phyloP scores from a whole-genome alignment of 2,329 filamentous ascomycete species.

The Rachicladosporium sp. region DNA sequence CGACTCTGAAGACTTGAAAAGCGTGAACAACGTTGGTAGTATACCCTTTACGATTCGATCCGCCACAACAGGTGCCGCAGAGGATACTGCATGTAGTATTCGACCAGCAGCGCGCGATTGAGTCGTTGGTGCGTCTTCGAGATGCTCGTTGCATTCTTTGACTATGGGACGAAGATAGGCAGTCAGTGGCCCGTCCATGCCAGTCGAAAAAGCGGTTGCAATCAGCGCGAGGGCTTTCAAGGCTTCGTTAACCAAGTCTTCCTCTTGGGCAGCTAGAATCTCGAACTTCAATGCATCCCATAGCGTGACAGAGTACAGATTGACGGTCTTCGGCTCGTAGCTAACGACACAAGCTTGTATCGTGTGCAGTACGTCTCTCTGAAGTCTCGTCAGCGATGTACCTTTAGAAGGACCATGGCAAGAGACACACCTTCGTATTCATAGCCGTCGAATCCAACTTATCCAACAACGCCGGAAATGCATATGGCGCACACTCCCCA shows the following conservation, averaged over 20 bases:
- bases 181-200: conserved; percentile 35
- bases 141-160: conserved; percentile 55
- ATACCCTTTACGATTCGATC: conserved; percentile 44
- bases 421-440: conserved; percentile 46
- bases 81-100: conserved; percentile 45
- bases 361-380: conserved; percentile 54
- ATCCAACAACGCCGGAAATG: conserved; percentile 55
- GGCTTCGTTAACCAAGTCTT: conserved; percentile 50
- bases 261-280: conserved; percentile 54
- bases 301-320: conserved; percentile 50
- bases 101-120: conserved; percentile 53
- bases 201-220: conserved; percentile 40
- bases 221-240: conserved; percentile 44
- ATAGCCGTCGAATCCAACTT: conserved; percentile 57
- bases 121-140: conserved; percentile 56
- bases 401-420: not conserved
- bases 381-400: conserved; percentile 1
- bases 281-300: conserved; percentile 61
- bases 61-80: conserved; percentile 43
- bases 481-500: conserved; percentile 50
- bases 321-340: conserved; percentile 47
- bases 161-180: conserved; percentile 48
- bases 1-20: conserved; percentile 49
- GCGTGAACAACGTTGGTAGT: conserved; percentile 44
- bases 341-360: conserved; percentile 46